A percentile compares a stretch with the other conserved stretches of the same genome.
Evolutionary conservation across 1,139 yeast species (phyloP).

Genomic region (Pichia sp.): DNA sequence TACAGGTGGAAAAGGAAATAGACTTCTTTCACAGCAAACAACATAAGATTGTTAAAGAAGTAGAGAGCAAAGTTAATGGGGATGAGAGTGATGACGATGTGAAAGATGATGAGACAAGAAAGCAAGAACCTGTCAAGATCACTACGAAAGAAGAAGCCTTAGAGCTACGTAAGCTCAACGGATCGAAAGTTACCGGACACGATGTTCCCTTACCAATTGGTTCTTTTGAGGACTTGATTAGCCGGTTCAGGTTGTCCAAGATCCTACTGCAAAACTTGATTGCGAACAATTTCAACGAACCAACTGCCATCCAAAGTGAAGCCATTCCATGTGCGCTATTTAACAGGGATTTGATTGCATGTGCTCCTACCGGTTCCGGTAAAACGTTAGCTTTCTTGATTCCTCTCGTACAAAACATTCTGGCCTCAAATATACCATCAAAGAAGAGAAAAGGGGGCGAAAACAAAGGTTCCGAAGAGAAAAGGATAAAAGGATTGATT

Average conservation of each 20-base stretch:
- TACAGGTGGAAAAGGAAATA: slow-evolving; percentile 53
- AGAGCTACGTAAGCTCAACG: slow-evolving; percentile 26
- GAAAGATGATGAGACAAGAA: slow-evolving; percentile 29
- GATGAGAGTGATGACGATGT: slow-evolving; percentile 33
- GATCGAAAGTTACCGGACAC: slow-evolving; percentile 28
- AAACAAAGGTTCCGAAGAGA: slow-evolving; percentile 17
- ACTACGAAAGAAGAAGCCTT: slow-evolving; percentile 34
- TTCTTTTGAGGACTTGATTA: slow-evolving; percentile 73
- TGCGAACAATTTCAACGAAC: slow-evolving; percentile 69
- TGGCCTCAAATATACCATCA: slow-evolving; percentile 22
- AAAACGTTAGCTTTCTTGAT: slow-evolving; percentile 88
- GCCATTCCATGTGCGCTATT: slow-evolving; percentile 38
- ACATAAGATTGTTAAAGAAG: slow-evolving; percentile 21
- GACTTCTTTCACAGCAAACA: slow-evolving; percentile 67
- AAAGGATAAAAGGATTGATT: slow-evolving; percentile 68
- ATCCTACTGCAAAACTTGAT: slow-evolving; percentile 62
- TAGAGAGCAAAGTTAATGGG: slow-evolving; percentile 15
- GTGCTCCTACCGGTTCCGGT: slow-evolving; percentile 98
- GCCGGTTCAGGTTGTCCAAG: slow-evolving; percentile 62
- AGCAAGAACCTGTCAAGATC: slow-evolving; percentile 41
- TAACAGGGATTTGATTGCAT: slow-evolving; percentile 37
- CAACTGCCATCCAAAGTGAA: slow-evolving; percentile 87
- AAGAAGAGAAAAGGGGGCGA: slow-evolving; percentile 13
- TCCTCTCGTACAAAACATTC: slow-evolving; percentile 65
- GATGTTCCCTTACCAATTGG: slow-evolving; percentile 79